Percentiles rank a stretch among this genome's conserved stretches.
Conservation (phyloP, 208 protist genomes). For the Leptomonas seymouri region DNA sequence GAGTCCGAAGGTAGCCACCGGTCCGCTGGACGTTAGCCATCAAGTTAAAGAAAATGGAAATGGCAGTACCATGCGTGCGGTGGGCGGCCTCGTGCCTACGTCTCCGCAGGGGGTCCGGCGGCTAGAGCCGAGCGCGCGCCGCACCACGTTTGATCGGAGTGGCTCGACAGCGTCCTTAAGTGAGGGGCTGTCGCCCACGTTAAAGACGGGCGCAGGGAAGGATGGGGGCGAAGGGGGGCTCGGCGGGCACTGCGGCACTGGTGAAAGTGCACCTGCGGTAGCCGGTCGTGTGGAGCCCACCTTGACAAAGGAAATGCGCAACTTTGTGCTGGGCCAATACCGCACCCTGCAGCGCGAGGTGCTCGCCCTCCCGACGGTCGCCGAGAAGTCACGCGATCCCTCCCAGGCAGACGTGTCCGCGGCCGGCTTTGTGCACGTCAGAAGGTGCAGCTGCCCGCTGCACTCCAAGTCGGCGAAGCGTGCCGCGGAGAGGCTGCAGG, state of each 20-base stretch:
- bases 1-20: background rate
- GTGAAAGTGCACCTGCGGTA: too few relatives aligned
- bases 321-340: conserved; percentile 46
- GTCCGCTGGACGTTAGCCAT: too few relatives aligned
- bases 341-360: conserved; percentile 40
- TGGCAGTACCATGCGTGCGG: background rate
- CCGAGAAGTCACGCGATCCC: background rate
- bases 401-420: conserved; percentile 3
- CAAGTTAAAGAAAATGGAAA: too few relatives aligned
- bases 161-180: background rate
- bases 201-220: background rate
- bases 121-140: conserved; percentile 16
- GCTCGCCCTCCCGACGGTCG: background rate
- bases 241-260: background rate
- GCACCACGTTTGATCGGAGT: conserved; percentile 22
- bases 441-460: conserved; percentile 25
- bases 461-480: conserved; percentile 33
- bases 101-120: conserved; percentile 15
- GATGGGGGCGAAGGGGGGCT: background rate
- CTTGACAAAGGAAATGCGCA: conserved; percentile 31
- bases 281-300: background rate
- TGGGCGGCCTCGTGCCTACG: conserved; percentile 20
- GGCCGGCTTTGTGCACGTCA: conserved; percentile 28
- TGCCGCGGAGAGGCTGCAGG: conserved; percentile 21
- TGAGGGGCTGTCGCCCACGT: background rate